Conservation (phyloP, 176 grass and related monocot genomes). For the Miscanthus lutarioriparius region DNA sequence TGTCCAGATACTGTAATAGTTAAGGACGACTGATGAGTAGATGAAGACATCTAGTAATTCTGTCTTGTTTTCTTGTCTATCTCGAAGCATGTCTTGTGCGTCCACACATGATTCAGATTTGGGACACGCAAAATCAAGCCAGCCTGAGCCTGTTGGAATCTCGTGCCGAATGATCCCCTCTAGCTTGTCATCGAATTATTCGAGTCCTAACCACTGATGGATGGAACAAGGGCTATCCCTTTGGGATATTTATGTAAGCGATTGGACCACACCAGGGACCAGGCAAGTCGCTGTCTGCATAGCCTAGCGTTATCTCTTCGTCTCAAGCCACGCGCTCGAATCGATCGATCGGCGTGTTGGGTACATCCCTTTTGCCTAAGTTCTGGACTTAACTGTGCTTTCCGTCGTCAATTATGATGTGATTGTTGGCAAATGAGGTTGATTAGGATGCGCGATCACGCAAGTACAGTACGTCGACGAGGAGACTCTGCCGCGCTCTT, state of each 20-base stretch:
- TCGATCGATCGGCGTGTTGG: neutral
- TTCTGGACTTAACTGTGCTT: neutral
- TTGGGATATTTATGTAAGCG: conserved; percentile 20
- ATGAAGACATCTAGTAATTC: no score
- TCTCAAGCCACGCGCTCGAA: neutral
- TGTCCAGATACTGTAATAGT: no score
- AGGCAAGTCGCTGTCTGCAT: neutral
- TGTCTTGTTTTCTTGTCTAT: no score
- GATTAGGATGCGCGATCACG: neutral
- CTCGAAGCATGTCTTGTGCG: no score
- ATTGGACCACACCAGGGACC: conserved; percentile 2
- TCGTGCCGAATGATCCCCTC: no score
- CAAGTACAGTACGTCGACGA: no score
- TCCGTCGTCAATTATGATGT: neutral
- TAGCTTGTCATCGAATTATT: no score
- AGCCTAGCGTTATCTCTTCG: neutral
- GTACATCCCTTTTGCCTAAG: no score
- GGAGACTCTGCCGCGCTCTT: neutral
- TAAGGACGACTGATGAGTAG: no score
- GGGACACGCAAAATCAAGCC: no score
- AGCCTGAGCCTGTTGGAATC: no score
- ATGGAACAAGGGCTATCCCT: neutral
- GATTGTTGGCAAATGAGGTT: neutral
- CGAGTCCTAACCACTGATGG: neutral
- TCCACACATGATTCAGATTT: no score